Conservation (phyloP, 352 stramenopile genomes). For the Phytophthora europaea region DNA sequence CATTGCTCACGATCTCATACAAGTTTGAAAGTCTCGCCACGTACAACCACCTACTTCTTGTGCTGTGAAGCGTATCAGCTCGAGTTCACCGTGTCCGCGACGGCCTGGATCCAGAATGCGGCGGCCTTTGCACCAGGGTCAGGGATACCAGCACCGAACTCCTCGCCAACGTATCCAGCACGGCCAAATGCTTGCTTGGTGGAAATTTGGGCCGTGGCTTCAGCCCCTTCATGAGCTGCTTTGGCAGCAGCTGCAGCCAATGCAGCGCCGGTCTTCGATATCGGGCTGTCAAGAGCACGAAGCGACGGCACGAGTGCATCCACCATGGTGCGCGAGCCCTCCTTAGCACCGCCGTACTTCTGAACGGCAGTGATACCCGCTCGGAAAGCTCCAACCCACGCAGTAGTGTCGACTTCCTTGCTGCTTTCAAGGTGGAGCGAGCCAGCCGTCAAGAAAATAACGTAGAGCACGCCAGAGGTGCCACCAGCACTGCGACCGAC, state of each 20-base stretch:
- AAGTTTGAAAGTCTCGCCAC: slow-evolving; percentile 6
- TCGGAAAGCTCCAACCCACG: slow-evolving; percentile 67
- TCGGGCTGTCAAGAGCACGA: slow-evolving; percentile 48
- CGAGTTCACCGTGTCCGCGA: slow-evolving; percentile 57
- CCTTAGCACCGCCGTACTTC: slow-evolving; percentile 94
- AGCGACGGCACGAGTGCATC: slow-evolving; percentile 95
- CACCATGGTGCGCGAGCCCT: slow-evolving; percentile 97
- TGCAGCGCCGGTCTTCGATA: slow-evolving; percentile 32
- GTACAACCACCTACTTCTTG: background rate
- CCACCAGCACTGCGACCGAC: slow-evolving; percentile 91
- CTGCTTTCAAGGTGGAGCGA: slow-evolving; percentile 62
- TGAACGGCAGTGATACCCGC: slow-evolving; percentile 85
- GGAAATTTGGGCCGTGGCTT: slow-evolving; percentile 92
- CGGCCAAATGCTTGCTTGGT: slow-evolving; percentile 78
- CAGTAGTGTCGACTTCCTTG: slow-evolving; percentile 37
- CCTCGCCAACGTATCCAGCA: slow-evolving; percentile 91
- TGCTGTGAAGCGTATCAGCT: slow-evolving; percentile 19
- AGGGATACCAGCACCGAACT: slow-evolving; percentile 87
- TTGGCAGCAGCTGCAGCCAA: slow-evolving; percentile 61
- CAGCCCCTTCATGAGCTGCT: slow-evolving; percentile 89
- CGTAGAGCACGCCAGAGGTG: slow-evolving; percentile 95
- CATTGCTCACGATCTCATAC: slow-evolving; percentile 11
- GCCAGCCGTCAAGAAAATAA: slow-evolving; percentile 92
- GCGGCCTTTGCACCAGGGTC: slow-evolving; percentile 96
- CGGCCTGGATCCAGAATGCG: slow-evolving; percentile 88